Evolutionary conservation across 1,139 yeast genomes (phyloP).

Genomic region (Zygotorulaspora mrakii): DNA sequence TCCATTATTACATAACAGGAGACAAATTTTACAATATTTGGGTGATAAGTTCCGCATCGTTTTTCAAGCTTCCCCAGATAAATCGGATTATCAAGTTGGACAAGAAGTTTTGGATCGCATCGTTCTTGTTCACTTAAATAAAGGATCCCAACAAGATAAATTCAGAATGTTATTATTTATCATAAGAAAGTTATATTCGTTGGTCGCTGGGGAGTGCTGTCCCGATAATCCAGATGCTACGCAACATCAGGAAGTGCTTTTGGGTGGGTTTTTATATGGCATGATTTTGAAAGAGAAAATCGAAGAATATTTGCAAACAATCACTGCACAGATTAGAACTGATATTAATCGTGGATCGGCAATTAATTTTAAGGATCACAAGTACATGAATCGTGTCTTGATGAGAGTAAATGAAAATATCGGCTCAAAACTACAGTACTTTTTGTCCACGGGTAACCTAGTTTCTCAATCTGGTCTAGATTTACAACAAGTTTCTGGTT

Average conservation of each 20-base stretch:
- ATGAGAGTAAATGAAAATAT: conserved; percentile 83
- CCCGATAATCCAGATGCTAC: conserved; percentile 99
- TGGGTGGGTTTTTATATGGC: conserved; percentile 95
- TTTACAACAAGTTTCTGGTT: conserved; percentile 96
- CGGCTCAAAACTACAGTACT: conserved; percentile 91
- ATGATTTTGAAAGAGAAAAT: conserved; percentile 95
- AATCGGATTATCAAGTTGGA: conserved; percentile 88
- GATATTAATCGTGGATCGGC: conserved; percentile 81
- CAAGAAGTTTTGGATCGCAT: conserved; percentile 75
- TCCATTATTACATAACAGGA: conserved; percentile 72
- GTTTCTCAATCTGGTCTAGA: conserved; percentile 96
- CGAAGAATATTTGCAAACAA: conserved; percentile 80
- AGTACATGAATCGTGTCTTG: conserved; percentile 78
- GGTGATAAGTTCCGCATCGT: conserved; percentile 96
- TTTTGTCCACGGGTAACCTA: conserved; percentile 93
- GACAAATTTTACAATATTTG: conserved; percentile 85
- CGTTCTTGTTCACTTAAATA: conserved; percentile 77
- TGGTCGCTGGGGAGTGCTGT: conserved; percentile 94
- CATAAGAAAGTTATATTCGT: conserved; percentile 90
- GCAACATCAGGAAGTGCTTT: conserved; percentile 93
- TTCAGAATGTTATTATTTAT: conserved; percentile 83
- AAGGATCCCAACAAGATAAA: conserved; percentile 61
- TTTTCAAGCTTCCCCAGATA: conserved; percentile 83
- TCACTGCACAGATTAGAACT: conserved; percentile 69
- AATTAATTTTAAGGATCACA: conserved; percentile 77